Evolutionary conservation across 2,329 filamentous ascomycete species (phyloP).

Genomic region (Apiospora phragmitis): DNA sequence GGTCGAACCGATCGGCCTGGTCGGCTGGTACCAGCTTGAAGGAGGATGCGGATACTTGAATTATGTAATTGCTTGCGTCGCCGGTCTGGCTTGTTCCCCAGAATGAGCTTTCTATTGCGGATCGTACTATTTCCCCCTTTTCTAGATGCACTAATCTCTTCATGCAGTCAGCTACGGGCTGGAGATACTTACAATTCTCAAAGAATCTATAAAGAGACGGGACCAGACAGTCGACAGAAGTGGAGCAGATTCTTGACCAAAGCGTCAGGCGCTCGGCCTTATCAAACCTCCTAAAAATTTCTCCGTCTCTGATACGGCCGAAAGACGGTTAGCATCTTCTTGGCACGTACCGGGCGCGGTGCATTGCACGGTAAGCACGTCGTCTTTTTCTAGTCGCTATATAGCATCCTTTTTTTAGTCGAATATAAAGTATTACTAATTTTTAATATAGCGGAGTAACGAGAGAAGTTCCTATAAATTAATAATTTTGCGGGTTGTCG

Average conservation of each 20-base stretch:
- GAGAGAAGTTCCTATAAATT: neutral
- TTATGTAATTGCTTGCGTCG: neutral
- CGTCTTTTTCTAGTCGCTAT: neutral
- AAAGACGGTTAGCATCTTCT: neutral
- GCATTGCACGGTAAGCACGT: neutral
- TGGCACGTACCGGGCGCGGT: neutral
- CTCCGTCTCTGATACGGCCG: neutral
- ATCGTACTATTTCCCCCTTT: neutral
- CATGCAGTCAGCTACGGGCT: neutral
- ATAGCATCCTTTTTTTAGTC: neutral
- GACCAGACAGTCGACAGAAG: neutral
- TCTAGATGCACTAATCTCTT: neutral
- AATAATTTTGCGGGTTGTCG: neutral
- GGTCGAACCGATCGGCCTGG: neutral
- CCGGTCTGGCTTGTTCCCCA: neutral
- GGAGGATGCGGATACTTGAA: neutral
- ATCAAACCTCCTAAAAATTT: neutral
- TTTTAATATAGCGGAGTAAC: neutral
- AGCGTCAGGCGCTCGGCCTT: neutral
- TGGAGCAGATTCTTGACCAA: neutral
- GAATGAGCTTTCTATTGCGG: neutral
- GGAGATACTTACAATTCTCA: neutral
- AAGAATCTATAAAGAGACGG: neutral
- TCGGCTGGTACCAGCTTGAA: neutral
- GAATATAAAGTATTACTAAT: neutral